A percentile compares a stretch with the other conserved stretches of the same genome.
These are phyloP conservation scores for Malassezia furfur DNA, from an alignment of 1,284 basidiomycete species.

Conservation along the genomic window DNA sequence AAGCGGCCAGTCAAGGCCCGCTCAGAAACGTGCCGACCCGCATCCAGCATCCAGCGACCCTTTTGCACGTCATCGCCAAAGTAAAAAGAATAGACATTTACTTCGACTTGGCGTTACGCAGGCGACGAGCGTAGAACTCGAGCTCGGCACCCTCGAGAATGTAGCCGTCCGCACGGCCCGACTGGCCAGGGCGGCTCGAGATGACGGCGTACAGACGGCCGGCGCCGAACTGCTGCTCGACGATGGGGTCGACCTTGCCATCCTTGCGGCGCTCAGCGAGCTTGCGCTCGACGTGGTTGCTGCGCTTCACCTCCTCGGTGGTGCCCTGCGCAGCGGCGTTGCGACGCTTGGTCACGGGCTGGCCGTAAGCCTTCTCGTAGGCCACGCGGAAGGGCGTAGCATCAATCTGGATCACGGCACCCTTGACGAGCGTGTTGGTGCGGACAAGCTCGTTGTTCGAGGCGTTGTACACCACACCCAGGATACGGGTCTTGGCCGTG, in stretches of 20 bases:
- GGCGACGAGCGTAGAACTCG: conserved; percentile 46
- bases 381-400: conserved; percentile 48
- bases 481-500: conserved; percentile 47
- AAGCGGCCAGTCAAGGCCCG: background rate
- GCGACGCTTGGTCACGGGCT: conserved; percentile 46
- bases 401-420: conserved; percentile 46
- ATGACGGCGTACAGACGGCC: conserved; percentile 47
- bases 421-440: conserved; percentile 49
- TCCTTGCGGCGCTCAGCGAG: conserved; percentile 39
- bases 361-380: conserved; percentile 49
- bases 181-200: conserved; percentile 44
- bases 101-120: conserved; percentile 38
- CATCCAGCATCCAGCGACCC: conserved; percentile 15
- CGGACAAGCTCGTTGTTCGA: conserved; percentile 49
- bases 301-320: conserved; percentile 38
- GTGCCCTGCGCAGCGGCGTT: conserved; percentile 30
- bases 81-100: conserved; percentile 12
- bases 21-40: background rate
- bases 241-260: conserved; percentile 42
- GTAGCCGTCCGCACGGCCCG: conserved; percentile 45
- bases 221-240: conserved; percentile 48
- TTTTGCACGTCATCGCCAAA: conserved; percentile 8
- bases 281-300: conserved; percentile 34
- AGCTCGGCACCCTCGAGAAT: conserved; percentile 47
- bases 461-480: conserved; percentile 48